Base-by-base conservation (phyloP, 1,284 basidiomycete species). In the Ceratobasidium sp. region DNA sequence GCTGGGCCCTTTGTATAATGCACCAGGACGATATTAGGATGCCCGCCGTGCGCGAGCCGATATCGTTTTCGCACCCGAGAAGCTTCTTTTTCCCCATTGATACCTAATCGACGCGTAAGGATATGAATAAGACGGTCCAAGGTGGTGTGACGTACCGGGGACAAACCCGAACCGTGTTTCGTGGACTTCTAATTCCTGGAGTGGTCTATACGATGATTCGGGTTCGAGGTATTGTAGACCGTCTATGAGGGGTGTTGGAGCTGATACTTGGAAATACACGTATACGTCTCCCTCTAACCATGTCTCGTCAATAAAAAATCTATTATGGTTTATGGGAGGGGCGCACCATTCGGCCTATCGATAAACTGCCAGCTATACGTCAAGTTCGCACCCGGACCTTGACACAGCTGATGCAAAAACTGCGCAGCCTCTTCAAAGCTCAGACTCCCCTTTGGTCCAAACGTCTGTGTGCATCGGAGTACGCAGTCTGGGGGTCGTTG, bases 161-260 rank as follows among this genome's bases (percentile, higher is more conserved):
- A 93, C 84, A 83, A 93, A 95, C 1, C 93, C 93, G 81, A 85
- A 91, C 81, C 92, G 93, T 59, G 88, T 83, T 83, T 95, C 93
- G 77, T 86, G 82, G 0, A 94, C 86, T 84, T 95, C 94, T 8
- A 95, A 86, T 83, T 94, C 93, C 91, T 93, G 81, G 16, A 54
- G 4, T 60, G 55, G 27, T 35, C 84, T 83, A 81, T 86, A 89
- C 80, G 89, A 89, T 68, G 88, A 88, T 82, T 94, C 93, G 77
- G 88, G 84, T 65, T 94, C 93, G 80, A 90, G 89, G 82, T 88
- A 94, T 48, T 91, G 88, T 74, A 94, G 87, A 23, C 93, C 93
- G 80, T 94, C 93, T 77, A 87, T 88, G 23, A 92, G 91, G 3
- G 87, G 86, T 38, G 86, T 81, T 71, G 88, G 87, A 33, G 86